Percentiles rank a stretch among this genome's conserved stretches.
Conservation (phyloP, 164 flowering plant species). For the Magnolia changhungtana region DNA sequence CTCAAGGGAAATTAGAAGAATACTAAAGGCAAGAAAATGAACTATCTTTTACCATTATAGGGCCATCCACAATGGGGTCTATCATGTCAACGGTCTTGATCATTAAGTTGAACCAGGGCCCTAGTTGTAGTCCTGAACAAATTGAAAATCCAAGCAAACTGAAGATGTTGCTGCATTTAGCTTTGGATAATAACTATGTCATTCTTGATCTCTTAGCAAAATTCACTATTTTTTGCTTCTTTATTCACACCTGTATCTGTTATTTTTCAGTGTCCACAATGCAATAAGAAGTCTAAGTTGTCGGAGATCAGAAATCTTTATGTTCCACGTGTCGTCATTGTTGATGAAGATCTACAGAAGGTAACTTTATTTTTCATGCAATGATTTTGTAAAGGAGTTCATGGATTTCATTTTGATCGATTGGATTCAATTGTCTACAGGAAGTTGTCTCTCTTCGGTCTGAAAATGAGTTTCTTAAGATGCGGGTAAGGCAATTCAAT, state of each 20-base stretch:
- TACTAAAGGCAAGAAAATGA: too few species aligned
- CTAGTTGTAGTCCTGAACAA: too few species aligned
- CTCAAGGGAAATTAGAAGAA: too few species aligned
- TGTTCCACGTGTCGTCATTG: conserved; percentile 45
- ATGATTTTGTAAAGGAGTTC: background rate
- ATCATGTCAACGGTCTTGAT: too few species aligned
- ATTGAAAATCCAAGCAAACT: too few species aligned
- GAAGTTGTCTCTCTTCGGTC: conserved; percentile 46
- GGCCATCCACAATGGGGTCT: too few species aligned
- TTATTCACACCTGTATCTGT: background rate
- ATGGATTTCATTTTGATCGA: conserved; percentile 2
- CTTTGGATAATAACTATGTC: too few species aligned
- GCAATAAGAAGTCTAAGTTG: conserved; percentile 52
- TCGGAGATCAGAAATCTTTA: conserved; percentile 62
- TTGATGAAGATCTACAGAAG: conserved; percentile 62
- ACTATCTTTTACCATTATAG: too few species aligned
- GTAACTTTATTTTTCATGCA: conserved; percentile 22
- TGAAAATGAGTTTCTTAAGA: conserved; percentile 49
- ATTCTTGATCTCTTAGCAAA: background rate
- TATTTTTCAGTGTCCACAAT: conserved; percentile 75
- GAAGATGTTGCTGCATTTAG: too few species aligned
- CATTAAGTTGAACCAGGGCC: too few species aligned
- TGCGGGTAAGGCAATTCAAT: conserved; percentile 34
- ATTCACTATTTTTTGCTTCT: background rate
- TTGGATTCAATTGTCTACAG: conserved; percentile 36